Percentiles rank a stretch among this genome's conserved stretches.
Evolutionary conservation across 352 stramenopile species (phyloP).

Genomic region (Phytopythium boreale): DNA sequence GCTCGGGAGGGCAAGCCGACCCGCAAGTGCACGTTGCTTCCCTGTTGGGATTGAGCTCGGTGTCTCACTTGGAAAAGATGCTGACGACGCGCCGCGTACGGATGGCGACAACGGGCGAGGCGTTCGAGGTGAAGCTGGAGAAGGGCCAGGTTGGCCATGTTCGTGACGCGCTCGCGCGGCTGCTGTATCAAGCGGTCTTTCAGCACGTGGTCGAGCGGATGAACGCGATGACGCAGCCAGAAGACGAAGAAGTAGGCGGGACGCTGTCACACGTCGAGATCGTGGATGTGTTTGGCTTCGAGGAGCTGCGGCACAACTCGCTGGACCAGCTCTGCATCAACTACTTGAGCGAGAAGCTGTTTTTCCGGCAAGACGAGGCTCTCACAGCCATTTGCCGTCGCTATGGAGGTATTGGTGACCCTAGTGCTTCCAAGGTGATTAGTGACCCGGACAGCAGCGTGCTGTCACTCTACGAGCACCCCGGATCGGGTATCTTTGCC

Average conservation of each 20-base stretch:
- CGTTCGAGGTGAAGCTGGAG: slow-evolving; percentile 49
- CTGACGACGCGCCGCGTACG: slow-evolving; percentile 46
- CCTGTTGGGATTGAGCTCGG: slow-evolving; percentile 29
- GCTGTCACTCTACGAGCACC: slow-evolving; percentile 47
- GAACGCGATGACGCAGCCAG: slow-evolving; percentile 33
- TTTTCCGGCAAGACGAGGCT: slow-evolving; percentile 37
- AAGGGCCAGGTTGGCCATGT: slow-evolving; percentile 41
- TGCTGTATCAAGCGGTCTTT: slow-evolving; percentile 61
- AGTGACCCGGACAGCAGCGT: slow-evolving; percentile 15
- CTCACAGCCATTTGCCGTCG: slow-evolving; percentile 12
- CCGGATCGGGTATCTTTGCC: slow-evolving; percentile 48
- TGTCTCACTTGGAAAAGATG: slow-evolving; percentile 30
- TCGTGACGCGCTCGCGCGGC: slow-evolving; percentile 49
- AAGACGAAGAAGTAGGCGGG: background rate
- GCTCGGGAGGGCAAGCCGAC: background rate
- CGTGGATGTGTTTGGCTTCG: slow-evolving; percentile 75
- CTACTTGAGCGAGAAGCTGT: slow-evolving; percentile 79
- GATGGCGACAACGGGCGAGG: slow-evolving; percentile 45
- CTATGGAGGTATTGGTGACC: background rate
- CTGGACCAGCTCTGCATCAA: slow-evolving; percentile 83
- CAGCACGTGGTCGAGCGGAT: slow-evolving; percentile 37
- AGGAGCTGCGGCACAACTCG: slow-evolving; percentile 64
- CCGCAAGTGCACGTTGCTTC: slow-evolving; percentile 25
- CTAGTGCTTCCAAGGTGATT: background rate
- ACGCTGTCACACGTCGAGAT: slow-evolving; percentile 33